Evolutionary conservation across 2,329 filamentous ascomycete genomes (phyloP).

Genomic region (Pyricularia sp.): DNA sequence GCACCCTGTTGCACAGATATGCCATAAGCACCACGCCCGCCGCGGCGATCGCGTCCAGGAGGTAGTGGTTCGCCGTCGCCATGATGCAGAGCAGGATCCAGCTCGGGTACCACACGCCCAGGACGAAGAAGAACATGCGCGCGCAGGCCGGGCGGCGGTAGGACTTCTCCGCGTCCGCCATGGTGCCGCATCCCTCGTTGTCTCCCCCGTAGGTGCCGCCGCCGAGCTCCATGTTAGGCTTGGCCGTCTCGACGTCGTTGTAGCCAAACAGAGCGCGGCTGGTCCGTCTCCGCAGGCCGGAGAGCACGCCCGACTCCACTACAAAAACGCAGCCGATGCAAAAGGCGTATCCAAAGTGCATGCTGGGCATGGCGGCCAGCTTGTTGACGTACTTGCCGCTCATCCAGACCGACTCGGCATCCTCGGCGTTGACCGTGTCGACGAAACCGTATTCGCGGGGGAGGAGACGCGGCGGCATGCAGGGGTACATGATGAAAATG

Average conservation of each 20-base stretch:
- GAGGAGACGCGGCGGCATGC: slow-evolving; percentile 53
- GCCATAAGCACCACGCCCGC: slow-evolving; percentile 50
- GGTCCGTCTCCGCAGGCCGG: slow-evolving; percentile 15
- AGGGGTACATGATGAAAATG: slow-evolving; percentile 54
- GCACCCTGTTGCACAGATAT: slow-evolving; percentile 39
- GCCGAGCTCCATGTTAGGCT: background rate
- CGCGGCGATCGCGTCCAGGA: slow-evolving; percentile 58
- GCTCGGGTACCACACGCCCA: slow-evolving; percentile 41
- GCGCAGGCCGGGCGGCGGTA: slow-evolving; percentile 1
- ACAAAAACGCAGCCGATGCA: slow-evolving; percentile 43
- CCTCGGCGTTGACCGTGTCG: slow-evolving; percentile 40
- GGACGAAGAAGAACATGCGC: slow-evolving; percentile 11
- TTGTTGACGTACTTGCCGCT: slow-evolving; percentile 48
- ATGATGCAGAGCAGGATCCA: slow-evolving; percentile 49
- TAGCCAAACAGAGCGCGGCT: background rate
- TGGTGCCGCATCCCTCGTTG: slow-evolving; percentile 5
- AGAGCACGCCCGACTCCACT: slow-evolving; percentile 40
- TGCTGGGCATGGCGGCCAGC: slow-evolving; percentile 47
- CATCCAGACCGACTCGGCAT: slow-evolving; percentile 44
- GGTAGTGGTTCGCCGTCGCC: slow-evolving; percentile 53
- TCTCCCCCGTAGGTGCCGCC: background rate
- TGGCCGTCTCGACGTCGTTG: slow-evolving; percentile 7
- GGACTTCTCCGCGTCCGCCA: background rate
- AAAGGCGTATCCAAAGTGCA: slow-evolving; percentile 49
- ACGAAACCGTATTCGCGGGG: slow-evolving; percentile 38